phyloP scores from a whole-genome alignment of 306 rosid species.

The Cucurbita moschata region DNA sequence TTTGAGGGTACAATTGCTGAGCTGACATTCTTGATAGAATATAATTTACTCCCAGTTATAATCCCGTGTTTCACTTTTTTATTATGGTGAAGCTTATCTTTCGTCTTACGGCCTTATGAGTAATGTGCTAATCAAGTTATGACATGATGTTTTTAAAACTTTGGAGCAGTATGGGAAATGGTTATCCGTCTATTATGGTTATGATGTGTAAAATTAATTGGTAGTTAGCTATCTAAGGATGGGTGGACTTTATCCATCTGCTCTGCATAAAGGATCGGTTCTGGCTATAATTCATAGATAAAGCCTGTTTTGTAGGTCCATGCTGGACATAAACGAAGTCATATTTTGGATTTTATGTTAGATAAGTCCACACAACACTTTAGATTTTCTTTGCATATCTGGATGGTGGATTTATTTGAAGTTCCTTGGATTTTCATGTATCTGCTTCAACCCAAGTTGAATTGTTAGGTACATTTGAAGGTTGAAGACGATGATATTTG shows the following conservation, averaged over 20 bases:
- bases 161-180: not conserved
- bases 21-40: not conserved
- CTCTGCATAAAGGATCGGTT: not conserved
- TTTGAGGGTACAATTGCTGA: conserved; percentile 44
- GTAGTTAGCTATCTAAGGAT: not conserved
- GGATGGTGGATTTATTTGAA: not conserved
- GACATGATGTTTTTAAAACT: not conserved
- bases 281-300: not conserved
- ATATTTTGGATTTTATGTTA: not conserved
- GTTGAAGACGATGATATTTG: not conserved
- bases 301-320: not conserved
- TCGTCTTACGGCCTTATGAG: not conserved
- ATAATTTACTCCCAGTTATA: not conserved
- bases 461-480: not conserved
- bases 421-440: not conserved
- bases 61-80: not conserved
- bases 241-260: not conserved
- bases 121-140: not conserved
- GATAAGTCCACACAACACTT: not conserved
- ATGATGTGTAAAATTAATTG: not conserved
- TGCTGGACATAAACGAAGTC: not conserved
- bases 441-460: not conserved
- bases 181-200: not conserved
- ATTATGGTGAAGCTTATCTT: not conserved
- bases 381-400: not conserved